phyloP scores from a whole-genome alignment of 805 yeast genomes.

The Yamadazyma olivae region DNA sequence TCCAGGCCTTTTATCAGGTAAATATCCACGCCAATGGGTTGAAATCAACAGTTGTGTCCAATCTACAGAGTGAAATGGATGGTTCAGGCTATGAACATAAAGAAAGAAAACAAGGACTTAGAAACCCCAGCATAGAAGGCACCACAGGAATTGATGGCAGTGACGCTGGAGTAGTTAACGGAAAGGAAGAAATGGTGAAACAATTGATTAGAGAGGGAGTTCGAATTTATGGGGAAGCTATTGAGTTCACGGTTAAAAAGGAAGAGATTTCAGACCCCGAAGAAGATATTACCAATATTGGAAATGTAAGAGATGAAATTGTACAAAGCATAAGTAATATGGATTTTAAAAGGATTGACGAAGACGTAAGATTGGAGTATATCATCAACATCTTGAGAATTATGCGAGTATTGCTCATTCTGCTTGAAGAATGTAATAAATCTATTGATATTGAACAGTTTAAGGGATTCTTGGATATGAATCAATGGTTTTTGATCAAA shows the following conservation, averaged over 20 bases:
- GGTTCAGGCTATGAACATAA: too few relatives aligned
- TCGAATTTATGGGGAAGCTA: slow-evolving; percentile 18
- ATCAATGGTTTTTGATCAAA: slow-evolving; percentile 12
- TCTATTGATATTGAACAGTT: slow-evolving; percentile 1
- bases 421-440: slow-evolving; percentile 1
- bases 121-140: too few relatives aligned
- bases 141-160: too few relatives aligned
- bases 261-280: slow-evolving; percentile 1
- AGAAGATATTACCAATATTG: slow-evolving; percentile 13
- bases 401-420: slow-evolving; percentile 22
- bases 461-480: slow-evolving; percentile 6
- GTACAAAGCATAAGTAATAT: not conserved
- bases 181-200: slow-evolving; percentile 1
- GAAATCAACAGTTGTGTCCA: slow-evolving; percentile 18
- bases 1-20: slow-evolving; percentile 19
- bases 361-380: slow-evolving; percentile 19
- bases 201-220: slow-evolving; percentile 19
- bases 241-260: slow-evolving; percentile 8
- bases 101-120: too few relatives aligned
- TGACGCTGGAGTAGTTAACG: too few relatives aligned
- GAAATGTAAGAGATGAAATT: not conserved
- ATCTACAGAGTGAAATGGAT: slow-evolving; percentile 8
- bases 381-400: slow-evolving; percentile 20
- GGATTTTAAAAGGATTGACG: slow-evolving; percentile 16
- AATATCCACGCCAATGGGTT: slow-evolving; percentile 24